A percentile compares a stretch with the other conserved stretches of the same genome.
Evolutionary conservation across 2,329 filamentous ascomycete genomes (phyloP).

Genomic region (Chaetomiaceae sp.): DNA sequence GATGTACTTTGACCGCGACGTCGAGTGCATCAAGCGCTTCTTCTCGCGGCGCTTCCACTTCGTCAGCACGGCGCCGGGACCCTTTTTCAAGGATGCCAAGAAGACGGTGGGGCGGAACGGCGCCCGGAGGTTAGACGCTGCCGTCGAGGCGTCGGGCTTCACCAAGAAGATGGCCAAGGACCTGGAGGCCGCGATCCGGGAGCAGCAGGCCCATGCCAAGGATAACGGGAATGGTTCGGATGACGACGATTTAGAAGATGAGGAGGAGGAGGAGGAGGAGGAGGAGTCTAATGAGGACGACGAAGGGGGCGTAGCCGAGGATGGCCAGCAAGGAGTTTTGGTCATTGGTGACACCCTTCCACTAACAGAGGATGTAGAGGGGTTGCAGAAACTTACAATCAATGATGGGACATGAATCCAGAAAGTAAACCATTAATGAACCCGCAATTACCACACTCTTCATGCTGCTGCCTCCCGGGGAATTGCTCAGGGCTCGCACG

Average conservation of each 20-base stretch:
- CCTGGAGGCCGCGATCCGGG: slow-evolving; percentile 81
- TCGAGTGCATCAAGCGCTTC: slow-evolving; percentile 91
- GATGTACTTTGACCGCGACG: slow-evolving; percentile 96
- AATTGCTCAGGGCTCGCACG: no score
- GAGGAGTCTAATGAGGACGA: slow-evolving; percentile 10
- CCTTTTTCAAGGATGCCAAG: slow-evolving; percentile 77
- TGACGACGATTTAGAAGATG: slow-evolving; percentile 29
- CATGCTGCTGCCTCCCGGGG: no score
- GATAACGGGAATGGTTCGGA: slow-evolving; percentile 32
- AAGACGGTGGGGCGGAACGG: slow-evolving; percentile 63
- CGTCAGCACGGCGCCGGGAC: slow-evolving; percentile 71
- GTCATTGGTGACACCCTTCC: slow-evolving; percentile 13
- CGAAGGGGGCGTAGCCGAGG: not conserved
- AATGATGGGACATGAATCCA: slow-evolving; percentile 17
- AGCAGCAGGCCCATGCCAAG: slow-evolving; percentile 51
- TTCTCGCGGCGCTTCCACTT: slow-evolving; percentile 89
- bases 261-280: slow-evolving; percentile 26
- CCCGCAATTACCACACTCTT: not conserved
- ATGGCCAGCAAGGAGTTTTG: slow-evolving; percentile 3
- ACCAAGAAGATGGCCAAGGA: slow-evolving; percentile 97
- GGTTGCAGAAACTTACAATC: slow-evolving; percentile 18
- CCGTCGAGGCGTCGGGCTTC: slow-evolving; percentile 89
- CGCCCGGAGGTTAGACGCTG: slow-evolving; percentile 69
- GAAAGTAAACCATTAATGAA: not conserved
- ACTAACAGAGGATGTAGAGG: slow-evolving; percentile 7